Evolutionary conservation across 148 eudicot species (phyloP), one percentile per base, ranked within the genome.

Genomic region (Gaultheria prostrata): DNA sequence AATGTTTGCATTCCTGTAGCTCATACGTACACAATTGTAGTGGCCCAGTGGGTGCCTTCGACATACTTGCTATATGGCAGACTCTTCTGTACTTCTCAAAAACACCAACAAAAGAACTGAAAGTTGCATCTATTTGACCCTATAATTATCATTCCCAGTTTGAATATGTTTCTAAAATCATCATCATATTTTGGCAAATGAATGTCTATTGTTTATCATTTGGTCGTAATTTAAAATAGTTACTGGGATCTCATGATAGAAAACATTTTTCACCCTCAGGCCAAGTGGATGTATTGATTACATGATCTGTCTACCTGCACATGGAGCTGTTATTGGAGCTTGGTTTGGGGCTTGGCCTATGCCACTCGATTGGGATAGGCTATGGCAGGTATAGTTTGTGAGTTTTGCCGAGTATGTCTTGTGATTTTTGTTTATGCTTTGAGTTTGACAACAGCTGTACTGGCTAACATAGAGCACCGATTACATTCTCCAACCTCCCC

Each of bases 331-430:
- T 53, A 70, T 97, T 77, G 99, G 98, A 82, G 92, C 99, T 80
- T 97, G 99, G 99, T 89, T 96, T 88, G 99, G 98, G 85, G 97
- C 98, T 59, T 96, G 99, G 99, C 99, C 97, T n/a, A 96, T 94
- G 98, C 99, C 99, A 67, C 97, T 96, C 83, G 99, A 96, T 89
- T 97, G 99, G 99, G 99, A 97, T 89, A 92, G 93, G 86, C 91
- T 92, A 26, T 97, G 99, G 99, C 99, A 97, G 99, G 99, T 97
- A 88, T 59, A 56, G 69, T 50, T 77, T 75, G 35, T 28, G 26
- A 13, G 72, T 67, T 67, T 67, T 63, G 70, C 70, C 3, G 13
- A 24, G 70, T 30, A 63, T 63, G 43, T 39, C 43, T 39, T 39
- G 70, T 63, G 15, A 24, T 63, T 63, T 63, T n/a, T 63, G 70